Percentiles rank a stretch among this genome's conserved stretches.
Conservation (phyloP, 1,284 basidiomycete genomes). For the Rhizoctonia solani region DNA sequence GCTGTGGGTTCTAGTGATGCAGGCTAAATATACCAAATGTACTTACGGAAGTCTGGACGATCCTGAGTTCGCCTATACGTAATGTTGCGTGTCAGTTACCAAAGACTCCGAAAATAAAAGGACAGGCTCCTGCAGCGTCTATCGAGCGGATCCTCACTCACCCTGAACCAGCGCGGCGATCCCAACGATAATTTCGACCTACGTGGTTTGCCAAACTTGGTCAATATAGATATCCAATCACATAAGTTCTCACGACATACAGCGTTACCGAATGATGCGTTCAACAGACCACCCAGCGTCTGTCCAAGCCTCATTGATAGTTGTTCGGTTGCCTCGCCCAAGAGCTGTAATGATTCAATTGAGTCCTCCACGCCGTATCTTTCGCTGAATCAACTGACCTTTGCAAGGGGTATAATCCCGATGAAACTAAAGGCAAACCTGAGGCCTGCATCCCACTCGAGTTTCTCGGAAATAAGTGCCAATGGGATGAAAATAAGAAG, state of each 20-base stretch:
- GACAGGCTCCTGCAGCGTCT: neutral
- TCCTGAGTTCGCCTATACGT: conserved; percentile 68
- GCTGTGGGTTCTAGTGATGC: neutral
- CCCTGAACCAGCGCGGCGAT: conserved; percentile 83
- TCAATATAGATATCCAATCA: neutral
- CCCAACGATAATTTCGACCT: conserved; percentile 81
- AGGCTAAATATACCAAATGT: neutral
- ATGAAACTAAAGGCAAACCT: conserved; percentile 85
- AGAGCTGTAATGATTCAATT: conserved; percentile 51
- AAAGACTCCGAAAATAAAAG: conserved; percentile 22
- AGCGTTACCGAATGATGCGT: conserved; percentile 82
- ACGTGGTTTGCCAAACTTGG: neutral
- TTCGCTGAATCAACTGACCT: conserved; percentile 52
- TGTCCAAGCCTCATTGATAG: conserved; percentile 77
- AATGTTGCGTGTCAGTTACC: conserved; percentile 9
- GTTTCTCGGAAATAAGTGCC: conserved; percentile 62
- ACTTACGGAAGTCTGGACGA: conserved; percentile 84
- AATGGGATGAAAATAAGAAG: conserved; percentile 79
- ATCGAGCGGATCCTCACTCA: conserved; percentile 44
- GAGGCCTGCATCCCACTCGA: conserved; percentile 77
- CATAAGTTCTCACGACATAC: conserved; percentile 42
- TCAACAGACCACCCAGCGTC: conserved; percentile 82
- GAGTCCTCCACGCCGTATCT: conserved; percentile 1
- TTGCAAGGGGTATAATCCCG: conserved; percentile 85
- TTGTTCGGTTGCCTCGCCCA: conserved; percentile 88